Percentiles rank a stretch among this genome's conserved stretches.
These are phyloP conservation scores for Ogataea ramenticola DNA, from an alignment of 805 yeast species.

Conservation along the genomic window DNA sequence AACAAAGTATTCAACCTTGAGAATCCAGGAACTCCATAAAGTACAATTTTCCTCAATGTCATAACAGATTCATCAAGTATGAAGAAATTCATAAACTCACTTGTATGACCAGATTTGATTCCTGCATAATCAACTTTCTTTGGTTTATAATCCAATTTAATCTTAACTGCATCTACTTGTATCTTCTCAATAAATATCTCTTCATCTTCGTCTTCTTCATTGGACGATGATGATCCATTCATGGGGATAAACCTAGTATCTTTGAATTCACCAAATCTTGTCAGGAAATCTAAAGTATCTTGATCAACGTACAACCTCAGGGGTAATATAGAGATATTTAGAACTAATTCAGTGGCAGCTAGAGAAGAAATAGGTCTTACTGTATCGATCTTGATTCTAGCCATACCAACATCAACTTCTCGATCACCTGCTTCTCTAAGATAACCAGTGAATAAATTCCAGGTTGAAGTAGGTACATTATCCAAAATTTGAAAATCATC, in stretches of 20 bases:
- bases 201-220: conserved; percentile 45
- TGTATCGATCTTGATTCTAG: conserved; percentile 43
- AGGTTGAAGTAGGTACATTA: conserved; percentile 78
- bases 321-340: conserved; percentile 57
- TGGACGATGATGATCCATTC: too few species aligned
- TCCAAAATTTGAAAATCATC: conserved; percentile 59
- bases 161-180: conserved; percentile 47
- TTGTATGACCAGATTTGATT: conserved; percentile 75
- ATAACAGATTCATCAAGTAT: conserved; percentile 81
- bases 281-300: conserved; percentile 80
- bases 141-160: conserved; percentile 87
- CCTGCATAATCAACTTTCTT: conserved; percentile 82
- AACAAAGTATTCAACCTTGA: conserved; percentile 48
- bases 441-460: conserved; percentile 78
- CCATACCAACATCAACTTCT: conserved; percentile 61
- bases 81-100: conserved; percentile 84
- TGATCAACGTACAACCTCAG: conserved; percentile 84
- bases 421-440: conserved; percentile 65
- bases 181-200: conserved; percentile 62
- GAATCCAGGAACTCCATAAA: conserved; percentile 77
- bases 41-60: conserved; percentile 47
- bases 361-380: conserved; percentile 57
- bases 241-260: conserved; percentile 55
- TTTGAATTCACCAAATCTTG: conserved; percentile 74
- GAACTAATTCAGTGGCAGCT: conserved; percentile 60